Evolutionary conservation across 208 protist species (phyloP).

Genomic region (Trypanosoma rangeli): DNA sequence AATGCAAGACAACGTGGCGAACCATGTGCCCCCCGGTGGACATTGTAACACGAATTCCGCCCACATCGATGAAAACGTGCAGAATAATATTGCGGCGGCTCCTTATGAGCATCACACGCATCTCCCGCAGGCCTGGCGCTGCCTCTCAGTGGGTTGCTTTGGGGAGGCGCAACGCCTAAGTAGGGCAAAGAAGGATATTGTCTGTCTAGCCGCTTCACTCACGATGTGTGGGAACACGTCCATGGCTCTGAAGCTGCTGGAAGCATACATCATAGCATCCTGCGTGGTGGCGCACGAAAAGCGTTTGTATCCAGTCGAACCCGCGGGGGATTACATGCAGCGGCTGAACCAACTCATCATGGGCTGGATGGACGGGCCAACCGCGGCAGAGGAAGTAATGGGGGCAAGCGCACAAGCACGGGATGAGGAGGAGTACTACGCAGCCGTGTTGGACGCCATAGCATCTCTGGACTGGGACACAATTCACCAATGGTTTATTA

Average conservation of each 20-base stretch:
- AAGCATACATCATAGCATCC: slow-evolving; percentile 65
- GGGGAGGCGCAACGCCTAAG: slow-evolving; percentile 47
- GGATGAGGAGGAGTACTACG: slow-evolving; percentile 25
- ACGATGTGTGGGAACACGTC: slow-evolving; percentile 42
- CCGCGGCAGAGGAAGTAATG: neutral
- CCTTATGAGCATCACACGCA: slow-evolving; percentile 17
- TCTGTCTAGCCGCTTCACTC: slow-evolving; percentile 52
- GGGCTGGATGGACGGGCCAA: neutral
- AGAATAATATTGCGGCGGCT: neutral
- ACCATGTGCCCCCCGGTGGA: neutral
- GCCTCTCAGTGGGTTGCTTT: slow-evolving; percentile 46
- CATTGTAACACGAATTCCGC: neutral
- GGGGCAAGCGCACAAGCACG: slow-evolving; percentile 17
- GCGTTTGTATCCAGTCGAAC: neutral
- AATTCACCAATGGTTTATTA: slow-evolving; percentile 66
- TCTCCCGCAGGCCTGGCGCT: slow-evolving; percentile 36
- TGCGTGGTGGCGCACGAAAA: slow-evolving; percentile 43
- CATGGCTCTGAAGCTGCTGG: slow-evolving; percentile 45
- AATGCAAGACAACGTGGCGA: neutral
- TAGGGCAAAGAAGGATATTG: slow-evolving; percentile 50
- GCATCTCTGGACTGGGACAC: slow-evolving; percentile 41
- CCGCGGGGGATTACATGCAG: neutral
- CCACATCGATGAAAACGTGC: neutral
- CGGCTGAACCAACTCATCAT: slow-evolving; percentile 19
- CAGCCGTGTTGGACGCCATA: slow-evolving; percentile 40